Evolutionary conservation across 495 filamentous ascomycete genomes (phyloP), one percentile per base, ranked within the genome.

Genomic region (Lophiotrema nucula): DNA sequence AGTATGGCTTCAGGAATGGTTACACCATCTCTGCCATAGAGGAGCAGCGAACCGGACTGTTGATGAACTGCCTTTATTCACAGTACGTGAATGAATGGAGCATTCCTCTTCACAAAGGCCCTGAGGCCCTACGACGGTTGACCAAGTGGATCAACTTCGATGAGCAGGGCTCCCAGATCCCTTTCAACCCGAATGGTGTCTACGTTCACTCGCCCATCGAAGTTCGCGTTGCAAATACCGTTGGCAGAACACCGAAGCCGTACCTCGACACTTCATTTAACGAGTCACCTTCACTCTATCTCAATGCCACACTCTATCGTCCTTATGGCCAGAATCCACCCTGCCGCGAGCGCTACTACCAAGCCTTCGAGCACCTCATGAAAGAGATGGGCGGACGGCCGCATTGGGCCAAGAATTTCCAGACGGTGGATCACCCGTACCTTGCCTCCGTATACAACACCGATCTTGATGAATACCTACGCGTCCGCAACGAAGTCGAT

Each of bases 41-140:
- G 73, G 83, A 85, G 18, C 84, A 84, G 33, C 83, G 88, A 19
- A 70, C 84, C 47, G 95, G 90, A 8, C 78, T 98, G 53, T 76
- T 96, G 41, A 90, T 98, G 88, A 92, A 98, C 72, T 98, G 93
- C 70, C 81, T 97, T 16, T 98, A 95, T 73, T 90, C 86, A 19
- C 93, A 98, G 70, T 95, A 90, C 65, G 93, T 98, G 42, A 96
- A 98, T 69, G 93, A 98, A 69, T 98, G 93, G 93, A 92, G 92
- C 3, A 80, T 98, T 45, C 93, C 93, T 5, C 74, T 98, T n/a
- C 73, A 83, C 61, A 85, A 88, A 57, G 93, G 95, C 0, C 93
- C 93, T 16, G 92, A 96, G 70, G 90, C 92, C 2, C 84, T 98
- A 25, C 80, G 73, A 24, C 86, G 93, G 23, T 79, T 98, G 18